Evolutionary conservation across 805 yeast genomes (phyloP).

Genomic region (Candida orba): DNA sequence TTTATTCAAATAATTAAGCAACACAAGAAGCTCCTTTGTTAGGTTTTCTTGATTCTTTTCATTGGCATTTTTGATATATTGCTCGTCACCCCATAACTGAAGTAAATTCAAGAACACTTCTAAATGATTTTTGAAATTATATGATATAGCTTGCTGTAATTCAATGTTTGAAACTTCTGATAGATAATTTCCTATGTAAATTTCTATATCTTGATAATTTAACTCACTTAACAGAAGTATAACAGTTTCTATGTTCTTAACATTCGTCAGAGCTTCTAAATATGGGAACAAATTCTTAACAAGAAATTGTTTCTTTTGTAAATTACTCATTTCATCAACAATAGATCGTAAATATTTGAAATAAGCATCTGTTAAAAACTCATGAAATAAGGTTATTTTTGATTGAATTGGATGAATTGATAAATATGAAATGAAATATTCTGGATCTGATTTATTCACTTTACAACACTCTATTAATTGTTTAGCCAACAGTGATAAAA

Average conservation of each 20-base stretch:
- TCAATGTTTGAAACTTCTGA: conserved; percentile 6
- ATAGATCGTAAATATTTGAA: conserved; percentile 1
- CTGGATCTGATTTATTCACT: conserved; percentile 4
- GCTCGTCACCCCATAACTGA: conserved; percentile 30
- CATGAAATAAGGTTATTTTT: conserved; percentile 9
- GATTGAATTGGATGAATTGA: conserved; percentile 23
- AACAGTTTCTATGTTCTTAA: conserved; percentile 6
- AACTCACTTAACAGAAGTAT: conserved; percentile 10
- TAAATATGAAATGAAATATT: conserved; percentile 14
- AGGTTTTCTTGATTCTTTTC: conserved; percentile 37
- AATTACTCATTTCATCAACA: conserved; percentile 4
- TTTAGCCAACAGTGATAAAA: conserved; percentile 8
- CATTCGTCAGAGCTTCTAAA: conserved; percentile 5
- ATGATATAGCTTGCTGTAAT: conserved; percentile 11
- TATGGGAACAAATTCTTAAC: conserved; percentile 15
- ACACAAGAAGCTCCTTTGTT: conserved; percentile 40
- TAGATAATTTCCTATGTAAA: neutral
- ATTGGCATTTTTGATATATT: conserved; percentile 33
- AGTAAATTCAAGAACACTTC: conserved; percentile 10
- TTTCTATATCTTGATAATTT: conserved; percentile 6
- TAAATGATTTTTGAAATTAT: conserved; percentile 3
- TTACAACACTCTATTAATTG: conserved; percentile 13
- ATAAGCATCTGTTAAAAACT: conserved; percentile 8
- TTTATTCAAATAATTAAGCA: conserved; percentile 23
- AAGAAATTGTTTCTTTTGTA: conserved; percentile 16